Evolutionary conservation across 2,329 filamentous ascomycete genomes (phyloP), one percentile per base, ranked within the genome.

Genomic region (Uncinocarpus reesii): DNA sequence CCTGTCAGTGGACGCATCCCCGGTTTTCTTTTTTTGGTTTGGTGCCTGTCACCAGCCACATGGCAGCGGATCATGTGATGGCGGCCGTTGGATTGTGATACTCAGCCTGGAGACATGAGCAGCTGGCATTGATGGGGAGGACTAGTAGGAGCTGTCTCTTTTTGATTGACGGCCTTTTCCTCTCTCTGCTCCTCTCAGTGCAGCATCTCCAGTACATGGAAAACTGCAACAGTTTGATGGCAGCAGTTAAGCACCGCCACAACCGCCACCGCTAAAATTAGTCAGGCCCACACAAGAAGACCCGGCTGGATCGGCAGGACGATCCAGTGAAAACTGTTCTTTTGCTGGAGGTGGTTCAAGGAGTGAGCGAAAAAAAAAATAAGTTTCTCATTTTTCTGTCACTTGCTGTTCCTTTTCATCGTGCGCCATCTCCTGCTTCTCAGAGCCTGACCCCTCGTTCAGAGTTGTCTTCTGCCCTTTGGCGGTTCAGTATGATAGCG

Each of bases 221-320:
- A 16, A 13, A 16, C 15, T 4, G 32, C 15, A 16, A 35, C 5
- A 8, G 15, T 13, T 7, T 35, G 13, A 7, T 8, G 18, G 32
- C 31, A 43, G 11, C 23, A 21, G 32, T 43, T 24, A 43, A 34
- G 41, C 35, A 31, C 24, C 43, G 32, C 43, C 43, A 46, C 32
- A n/a, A 20, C 10, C 43, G 43, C 43, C 43, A 46, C 43, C 32
- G 34, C 43, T 38, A 46, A 38, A 37, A 46, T 46, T 46, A 45
- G 42, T 20, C 20, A 1, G 21, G 23, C 32, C 24, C 18, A 28
- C 24, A 23, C 28, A 20, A 36, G 35, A 23, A 46, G 43, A 18
- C 34, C 43, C 34, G 43, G 43, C 43, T 37, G 34, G 35, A 46
- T 46, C 43, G 34, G 43, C 43, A 20, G 34, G 21, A 21, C 23